Base-by-base conservation (phyloP, 176 grass and related monocot genomes). In the Oryza meyeriana region DNA sequence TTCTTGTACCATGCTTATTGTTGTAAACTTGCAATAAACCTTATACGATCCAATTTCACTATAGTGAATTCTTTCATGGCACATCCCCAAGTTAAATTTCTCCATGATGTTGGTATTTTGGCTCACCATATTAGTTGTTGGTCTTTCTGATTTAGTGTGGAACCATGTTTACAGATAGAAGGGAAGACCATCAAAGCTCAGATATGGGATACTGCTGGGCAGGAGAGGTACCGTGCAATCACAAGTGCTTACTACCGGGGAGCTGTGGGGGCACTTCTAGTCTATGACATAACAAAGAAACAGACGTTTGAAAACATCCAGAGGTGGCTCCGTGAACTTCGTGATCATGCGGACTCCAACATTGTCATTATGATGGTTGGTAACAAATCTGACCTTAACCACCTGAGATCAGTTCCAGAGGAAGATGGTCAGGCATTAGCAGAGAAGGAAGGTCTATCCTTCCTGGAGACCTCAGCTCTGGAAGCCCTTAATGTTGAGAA, bases 331-430 rank as follows among this genome's bases (percentile, higher is more conserved):
- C 81, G 84, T 77, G 90, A 92, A 27, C 90, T 92, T 59, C 80
- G 90, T 11, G 87, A 92, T 47, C 87, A 92, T 84, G 90, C 90
- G 2, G 87, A 92, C 66, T 89, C 90, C 80, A 92, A 92, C 80
- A 92, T 92, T 4, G 90, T 89, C 71, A 92, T 92, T 11, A 92
- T 92, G 90, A 92, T 92, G 90, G 84, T 89, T 78, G 90, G 90
- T 45, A 92, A 92, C 80, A 92, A 92, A 70, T 89, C 90, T 6
- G 90, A 92, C 25, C 81, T 92, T 69, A 87, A 87, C 71, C 90
- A 92, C 38, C 71, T 92, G 81, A 83, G 90, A 63, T 89, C 90
- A 8, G 87, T 92, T 55, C 81, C 77, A 42, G 87, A 92, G 80
- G 90, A 89, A 63, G 87, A 89, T 73, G 90, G 84, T 9, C 90